Conservation (phyloP, 768 basidiomycete species). For the Tephrocybe rancida region DNA sequence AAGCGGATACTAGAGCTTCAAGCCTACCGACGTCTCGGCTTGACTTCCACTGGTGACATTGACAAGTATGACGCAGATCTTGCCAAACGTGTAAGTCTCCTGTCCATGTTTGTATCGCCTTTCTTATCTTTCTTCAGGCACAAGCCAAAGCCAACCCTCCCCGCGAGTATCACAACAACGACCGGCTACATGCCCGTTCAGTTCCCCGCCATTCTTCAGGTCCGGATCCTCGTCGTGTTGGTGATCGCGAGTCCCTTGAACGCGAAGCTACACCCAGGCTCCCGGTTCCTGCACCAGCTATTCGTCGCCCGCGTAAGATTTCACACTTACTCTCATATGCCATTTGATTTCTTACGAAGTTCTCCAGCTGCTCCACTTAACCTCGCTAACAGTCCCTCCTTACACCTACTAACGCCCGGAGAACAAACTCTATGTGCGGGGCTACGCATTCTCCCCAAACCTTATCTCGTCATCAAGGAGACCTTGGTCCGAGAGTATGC, state of each 20-base stretch:
- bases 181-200: constrained; percentile 54
- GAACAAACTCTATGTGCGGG: constrained; percentile 90
- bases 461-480: constrained; percentile 96
- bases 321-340: background rate
- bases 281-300: constrained; percentile 33
- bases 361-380: constrained; percentile 68
- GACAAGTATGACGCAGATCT: constrained; percentile 85
- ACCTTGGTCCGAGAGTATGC: constrained; percentile 93
- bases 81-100: constrained; percentile 58
- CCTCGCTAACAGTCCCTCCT: constrained; percentile 84
- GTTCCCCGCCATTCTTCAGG: constrained; percentile 54
- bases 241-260: constrained; percentile 60
- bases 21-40: constrained; percentile 83
- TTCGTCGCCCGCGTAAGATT: constrained; percentile 47
- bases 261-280: constrained; percentile 61
- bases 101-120: constrained; percentile 2
- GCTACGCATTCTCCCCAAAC: constrained; percentile 90
- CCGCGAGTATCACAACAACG: constrained; percentile 57
- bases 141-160: constrained; percentile 60
- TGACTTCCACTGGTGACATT: constrained; percentile 84
- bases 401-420: constrained; percentile 86
- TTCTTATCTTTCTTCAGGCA: constrained; percentile 36
- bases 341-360: background rate
- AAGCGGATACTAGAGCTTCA: constrained; percentile 92
- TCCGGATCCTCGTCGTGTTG: constrained; percentile 54